Base-by-base conservation (phyloP, 306 rosid genomes). In the Cicer arietinum region DNA sequence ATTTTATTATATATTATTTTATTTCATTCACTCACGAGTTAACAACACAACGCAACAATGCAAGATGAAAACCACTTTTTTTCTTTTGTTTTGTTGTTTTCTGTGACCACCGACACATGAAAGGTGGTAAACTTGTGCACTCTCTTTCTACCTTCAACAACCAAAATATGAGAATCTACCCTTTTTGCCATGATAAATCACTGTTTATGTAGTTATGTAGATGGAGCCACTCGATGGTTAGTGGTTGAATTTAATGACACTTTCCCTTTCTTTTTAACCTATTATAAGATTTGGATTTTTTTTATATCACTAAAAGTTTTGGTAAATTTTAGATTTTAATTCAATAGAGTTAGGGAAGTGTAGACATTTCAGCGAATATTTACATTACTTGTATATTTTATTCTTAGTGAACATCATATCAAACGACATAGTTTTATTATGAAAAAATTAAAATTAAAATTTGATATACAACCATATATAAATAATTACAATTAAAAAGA, bases 81-180 rank as follows among this genome's bases (percentile, higher is more conserved):
- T 30, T 4, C 37, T 30, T 4, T 18, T 56, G 8, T 3, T 60
- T 60, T 60, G 67, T 35, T 60, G 67, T 37, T 35, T 60, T 12
- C 20, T 60, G 67, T 60, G 67, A 60, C 45, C 67, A 60, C 67
- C 67, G 67, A 60, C 67, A 60, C 67, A 60, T 60, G 16, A 8
- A 60, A 60, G 45, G 43, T 60, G 11, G 67, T 60, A 60, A 60
- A 60, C 30, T 60, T 12, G 45, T 4, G 44, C 45, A 35, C 10
- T 37, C 13, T 7, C 67, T 58, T 58, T 58, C 42, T 6, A 25
- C 67, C 11, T 60, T 35, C 67, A 60, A 60, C 44, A 35, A 60
- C 67, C 44, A 37, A 60, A 9, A 11, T 3, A 30, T 60, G 45
- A 12, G 67, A 60, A 60, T 60, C 67, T 35, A 60, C 17, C 20